Evolutionary conservation across 179 eudicot genomes (phyloP), one percentile per base, ranked within the genome.

Genomic region (Silene noctiflora): DNA sequence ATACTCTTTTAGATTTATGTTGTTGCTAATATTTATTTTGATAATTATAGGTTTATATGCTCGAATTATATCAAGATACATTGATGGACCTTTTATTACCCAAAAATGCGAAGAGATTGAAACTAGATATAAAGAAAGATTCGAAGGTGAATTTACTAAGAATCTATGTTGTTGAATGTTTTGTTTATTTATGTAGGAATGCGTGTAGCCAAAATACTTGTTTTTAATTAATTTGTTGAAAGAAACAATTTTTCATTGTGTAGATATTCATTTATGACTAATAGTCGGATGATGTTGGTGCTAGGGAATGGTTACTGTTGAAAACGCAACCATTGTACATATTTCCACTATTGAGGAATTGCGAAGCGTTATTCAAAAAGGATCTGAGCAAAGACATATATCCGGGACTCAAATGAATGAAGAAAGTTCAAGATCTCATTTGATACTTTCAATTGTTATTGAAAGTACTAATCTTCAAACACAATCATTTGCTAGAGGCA

Each of bases 401-500:
- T 91, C 96, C 53, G 98, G 87, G 19, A 96, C 99, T 66, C 84
- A 93, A 19, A 96, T 96, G 99, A 96, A 96, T 77, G 99, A 96
- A 76, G 86, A 90, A 81, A 96, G 99, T 81, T 96, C 99, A 25
- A 83, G 99, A 80, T 96, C 99, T 51, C 99, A 96, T 87, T 74
- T 96, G 24, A 91, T 96, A 74, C 89, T 96, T 67, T 96, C 99
- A 17, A 69, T 96, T 75, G 81, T 96, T 5, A 86, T 96, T 56
- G 99, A 96, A 79, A 96, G 99, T 81, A 96, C 97, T 42, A 91
- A 94, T 63, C 97, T 96, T 73, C 99, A 91, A 86, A 91, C 99
- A 69, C 99, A 96, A 77, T 80, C 93, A 67, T 82, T 94, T 61
- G 92, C 97, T 25, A 88, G 97, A 72, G 99, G 99, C 71, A 96